These are phyloP conservation scores for Venturia asperata DNA, from an alignment of 2,329 filamentous ascomycete genomes.

Conservation along the genomic window DNA sequence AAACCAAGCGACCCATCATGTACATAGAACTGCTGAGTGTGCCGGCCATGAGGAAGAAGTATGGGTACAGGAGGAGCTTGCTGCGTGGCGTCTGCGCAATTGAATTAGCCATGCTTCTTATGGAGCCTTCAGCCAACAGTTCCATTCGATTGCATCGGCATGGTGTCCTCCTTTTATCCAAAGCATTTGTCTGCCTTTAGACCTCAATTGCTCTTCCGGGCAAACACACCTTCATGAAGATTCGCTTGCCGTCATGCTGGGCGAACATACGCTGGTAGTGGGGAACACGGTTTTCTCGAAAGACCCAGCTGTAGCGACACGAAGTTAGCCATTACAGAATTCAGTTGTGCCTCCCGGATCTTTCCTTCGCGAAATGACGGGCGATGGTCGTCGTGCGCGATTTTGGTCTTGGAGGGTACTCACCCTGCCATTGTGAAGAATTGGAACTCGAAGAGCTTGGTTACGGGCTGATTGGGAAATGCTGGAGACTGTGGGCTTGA, in stretches of 20 bases:
- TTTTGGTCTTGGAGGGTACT: conserved; percentile 22
- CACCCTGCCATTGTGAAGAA: conserved; percentile 11
- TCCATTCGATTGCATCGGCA: not conserved
- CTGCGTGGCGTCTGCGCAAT: conserved; percentile 54
- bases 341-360: not conserved
- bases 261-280: conserved; percentile 70
- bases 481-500: not conserved
- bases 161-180: not conserved
- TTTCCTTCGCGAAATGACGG: conserved; percentile 24
- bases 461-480: not conserved
- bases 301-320: conserved; percentile 45
- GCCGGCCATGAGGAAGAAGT: conserved; percentile 56
- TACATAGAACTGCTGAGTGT: conserved; percentile 48
- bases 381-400: conserved; percentile 21
- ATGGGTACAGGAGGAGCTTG: conserved; percentile 59
- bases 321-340: conserved; percentile 10
- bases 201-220: not conserved
- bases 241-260: conserved; percentile 61
- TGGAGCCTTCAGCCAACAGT: not conserved
- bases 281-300: conserved; percentile 71
- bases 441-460: conserved; percentile 10
- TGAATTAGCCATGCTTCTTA: conserved; percentile 20
- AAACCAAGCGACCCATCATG: conserved; percentile 64
- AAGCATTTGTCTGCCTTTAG: not conserved
- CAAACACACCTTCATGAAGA: conserved; percentile 69